A percentile compares a stretch with the other conserved stretches of the same genome.
These are phyloP conservation scores for Didymella lethalis DNA, from an alignment of 2,329 filamentous ascomycete genomes.

Conservation along the genomic window DNA sequence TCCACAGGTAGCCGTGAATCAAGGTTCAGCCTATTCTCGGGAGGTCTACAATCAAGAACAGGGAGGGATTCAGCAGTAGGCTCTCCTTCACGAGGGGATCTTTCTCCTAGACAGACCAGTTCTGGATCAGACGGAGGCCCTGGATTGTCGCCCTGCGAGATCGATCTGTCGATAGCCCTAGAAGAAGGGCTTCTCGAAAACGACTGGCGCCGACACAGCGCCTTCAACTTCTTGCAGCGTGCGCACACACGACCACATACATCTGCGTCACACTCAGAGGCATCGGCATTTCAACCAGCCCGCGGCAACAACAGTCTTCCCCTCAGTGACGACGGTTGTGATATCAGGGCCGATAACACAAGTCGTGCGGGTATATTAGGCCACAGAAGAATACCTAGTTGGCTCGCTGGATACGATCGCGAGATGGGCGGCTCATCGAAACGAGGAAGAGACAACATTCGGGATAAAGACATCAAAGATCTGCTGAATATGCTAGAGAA, in stretches of 20 bases:
- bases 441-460: slow-evolving; percentile 31
- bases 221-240: neutral
- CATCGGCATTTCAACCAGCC: neutral
- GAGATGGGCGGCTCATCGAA: slow-evolving; percentile 23
- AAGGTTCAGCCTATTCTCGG: slow-evolving; percentile 7
- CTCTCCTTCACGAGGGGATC: slow-evolving; percentile 16
- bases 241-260: neutral
- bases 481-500: slow-evolving; percentile 24
- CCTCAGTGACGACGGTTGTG: neutral
- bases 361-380: neutral
- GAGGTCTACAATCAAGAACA: neutral
- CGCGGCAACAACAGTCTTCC: neutral
- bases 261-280: neutral
- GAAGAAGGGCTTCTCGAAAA: slow-evolving; percentile 19
- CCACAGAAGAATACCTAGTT: neutral
- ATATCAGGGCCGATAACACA: neutral
- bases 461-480: slow-evolving; percentile 23
- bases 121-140: neutral
- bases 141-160: slow-evolving; percentile 7
- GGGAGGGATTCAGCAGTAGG: slow-evolving; percentile 15
- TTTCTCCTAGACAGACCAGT: neutral
- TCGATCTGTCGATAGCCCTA: slow-evolving; percentile 22
- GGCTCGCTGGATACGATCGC: neutral
- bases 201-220: slow-evolving; percentile 5
- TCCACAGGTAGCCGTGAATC: slow-evolving; percentile 2